Conservation (phyloP, 768 basidiomycete species). For the Lactarius sanguifluus region DNA sequence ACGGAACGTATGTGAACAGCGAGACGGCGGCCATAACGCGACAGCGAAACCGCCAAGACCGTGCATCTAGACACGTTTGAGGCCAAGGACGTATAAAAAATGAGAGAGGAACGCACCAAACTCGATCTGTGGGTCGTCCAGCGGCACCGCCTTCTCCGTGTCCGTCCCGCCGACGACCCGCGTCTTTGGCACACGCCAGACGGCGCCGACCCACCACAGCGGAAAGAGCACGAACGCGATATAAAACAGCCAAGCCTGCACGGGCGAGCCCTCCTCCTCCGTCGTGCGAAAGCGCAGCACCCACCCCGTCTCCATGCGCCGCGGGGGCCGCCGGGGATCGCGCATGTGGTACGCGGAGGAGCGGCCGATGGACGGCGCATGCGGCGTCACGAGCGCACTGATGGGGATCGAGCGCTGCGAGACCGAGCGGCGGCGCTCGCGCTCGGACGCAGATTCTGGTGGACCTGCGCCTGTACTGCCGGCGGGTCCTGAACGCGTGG, state of each 20-base stretch:
- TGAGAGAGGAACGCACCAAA: slow-evolving; percentile 49
- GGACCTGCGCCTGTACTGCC: background rate
- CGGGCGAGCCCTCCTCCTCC: slow-evolving; percentile 50
- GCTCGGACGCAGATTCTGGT: slow-evolving; percentile 17
- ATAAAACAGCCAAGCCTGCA: slow-evolving; percentile 80
- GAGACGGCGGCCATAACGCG: slow-evolving; percentile 69
- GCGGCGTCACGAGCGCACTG: slow-evolving; percentile 73
- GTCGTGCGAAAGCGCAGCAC: slow-evolving; percentile 54
- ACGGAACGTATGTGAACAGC: slow-evolving; percentile 73
- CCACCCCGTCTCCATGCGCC: slow-evolving; percentile 62
- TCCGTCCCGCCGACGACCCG: slow-evolving; percentile 56
- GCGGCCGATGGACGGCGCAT: slow-evolving; percentile 66
- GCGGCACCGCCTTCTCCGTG: slow-evolving; percentile 64
- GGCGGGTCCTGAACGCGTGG: slow-evolving; percentile 35
- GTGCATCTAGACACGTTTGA: slow-evolving; percentile 52
- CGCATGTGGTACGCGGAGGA: slow-evolving; percentile 71
- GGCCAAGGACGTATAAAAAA: too few species aligned
- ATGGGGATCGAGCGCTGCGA: slow-evolving; percentile 78
- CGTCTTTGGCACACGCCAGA: slow-evolving; percentile 58
- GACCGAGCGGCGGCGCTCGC: slow-evolving; percentile 37
- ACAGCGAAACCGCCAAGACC: slow-evolving; percentile 72
- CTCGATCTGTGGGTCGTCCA: slow-evolving; percentile 81
- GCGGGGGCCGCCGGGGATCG: slow-evolving; percentile 68
- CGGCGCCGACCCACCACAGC: slow-evolving; percentile 65
- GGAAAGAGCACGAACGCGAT: slow-evolving; percentile 62